These are phyloP conservation scores for Capsicum pubescens DNA, from an alignment of 257 asterid genomes.

Conservation along the genomic window DNA sequence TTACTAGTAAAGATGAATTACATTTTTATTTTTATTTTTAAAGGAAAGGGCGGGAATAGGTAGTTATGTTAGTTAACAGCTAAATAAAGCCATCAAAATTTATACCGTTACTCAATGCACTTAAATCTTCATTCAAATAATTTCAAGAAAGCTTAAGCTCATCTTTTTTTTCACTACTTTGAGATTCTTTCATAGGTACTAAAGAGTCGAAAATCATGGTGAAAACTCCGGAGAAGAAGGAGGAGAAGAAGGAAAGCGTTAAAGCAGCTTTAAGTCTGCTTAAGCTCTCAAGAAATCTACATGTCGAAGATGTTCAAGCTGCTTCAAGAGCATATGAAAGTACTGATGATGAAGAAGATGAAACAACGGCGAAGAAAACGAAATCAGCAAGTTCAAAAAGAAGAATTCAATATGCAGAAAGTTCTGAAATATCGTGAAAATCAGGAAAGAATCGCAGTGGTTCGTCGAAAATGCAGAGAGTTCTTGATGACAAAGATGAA, in stretches of 20 bases:
- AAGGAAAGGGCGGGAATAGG: background rate
- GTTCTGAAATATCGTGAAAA: background rate
- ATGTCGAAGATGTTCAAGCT: too few species aligned
- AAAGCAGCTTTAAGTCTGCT: too few species aligned
- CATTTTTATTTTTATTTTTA: too few species aligned
- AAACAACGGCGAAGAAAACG: background rate
- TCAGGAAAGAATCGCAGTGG: background rate
- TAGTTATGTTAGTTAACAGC: background rate
- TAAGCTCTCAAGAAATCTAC: too few species aligned
- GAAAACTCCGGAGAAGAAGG: background rate
- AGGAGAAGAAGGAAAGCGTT: background rate
- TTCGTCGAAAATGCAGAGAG: background rate
- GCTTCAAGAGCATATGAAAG: too few species aligned
- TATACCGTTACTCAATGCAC: too few species aligned
- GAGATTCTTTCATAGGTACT: background rate
- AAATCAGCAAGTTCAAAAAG: background rate
- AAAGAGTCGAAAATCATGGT: background rate
- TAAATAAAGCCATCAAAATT: too few species aligned
- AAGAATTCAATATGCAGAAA: background rate
- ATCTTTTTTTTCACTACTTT: background rate
- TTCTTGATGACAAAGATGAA: background rate
- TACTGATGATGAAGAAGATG: background rate
- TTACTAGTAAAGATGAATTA: background rate
- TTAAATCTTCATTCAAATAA: too few species aligned
- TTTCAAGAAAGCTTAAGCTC: too few species aligned